phyloP scores from a whole-genome alignment of 2,329 filamentous ascomycete species.

The Colletotrichum truncatum region DNA sequence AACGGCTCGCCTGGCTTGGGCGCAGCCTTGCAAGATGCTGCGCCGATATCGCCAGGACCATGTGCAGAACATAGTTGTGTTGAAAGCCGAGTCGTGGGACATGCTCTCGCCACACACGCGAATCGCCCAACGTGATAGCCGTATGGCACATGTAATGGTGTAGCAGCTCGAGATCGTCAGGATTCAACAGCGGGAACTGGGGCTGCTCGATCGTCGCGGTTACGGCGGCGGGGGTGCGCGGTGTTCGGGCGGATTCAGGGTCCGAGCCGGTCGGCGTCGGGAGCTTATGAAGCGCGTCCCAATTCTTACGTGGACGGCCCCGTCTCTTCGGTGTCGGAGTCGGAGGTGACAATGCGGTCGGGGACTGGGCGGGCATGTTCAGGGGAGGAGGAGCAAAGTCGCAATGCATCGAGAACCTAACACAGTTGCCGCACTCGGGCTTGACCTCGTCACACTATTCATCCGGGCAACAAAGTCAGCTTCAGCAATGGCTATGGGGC shows the following conservation, averaged over 20 bases:
- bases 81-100: conserved; percentile 36
- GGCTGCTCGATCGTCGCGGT: background rate
- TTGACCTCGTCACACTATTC: conserved; percentile 33
- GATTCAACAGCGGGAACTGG: conserved; percentile 16
- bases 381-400: conserved; percentile 23
- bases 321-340: conserved; percentile 15
- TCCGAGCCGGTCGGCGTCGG: background rate
- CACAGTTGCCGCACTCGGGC: conserved; percentile 31
- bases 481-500: background rate
- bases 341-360: background rate
- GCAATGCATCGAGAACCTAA: conserved; percentile 30
- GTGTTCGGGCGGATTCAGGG: background rate
- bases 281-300: conserved; percentile 17
- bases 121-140: conserved; percentile 30
- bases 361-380: background rate
- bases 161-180: conserved; percentile 36
- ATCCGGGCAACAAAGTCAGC: background rate
- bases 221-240: background rate
- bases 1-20: conserved; percentile 6
- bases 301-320: conserved; percentile 31
- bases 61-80: conserved; percentile 34
- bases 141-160: conserved; percentile 35
- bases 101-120: conserved; percentile 31
- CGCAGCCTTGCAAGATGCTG: conserved; percentile 33
- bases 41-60: conserved; percentile 35